Conservation (phyloP, 169 alveolate species). For the Pseudocohnilembus persalinus region DNA sequence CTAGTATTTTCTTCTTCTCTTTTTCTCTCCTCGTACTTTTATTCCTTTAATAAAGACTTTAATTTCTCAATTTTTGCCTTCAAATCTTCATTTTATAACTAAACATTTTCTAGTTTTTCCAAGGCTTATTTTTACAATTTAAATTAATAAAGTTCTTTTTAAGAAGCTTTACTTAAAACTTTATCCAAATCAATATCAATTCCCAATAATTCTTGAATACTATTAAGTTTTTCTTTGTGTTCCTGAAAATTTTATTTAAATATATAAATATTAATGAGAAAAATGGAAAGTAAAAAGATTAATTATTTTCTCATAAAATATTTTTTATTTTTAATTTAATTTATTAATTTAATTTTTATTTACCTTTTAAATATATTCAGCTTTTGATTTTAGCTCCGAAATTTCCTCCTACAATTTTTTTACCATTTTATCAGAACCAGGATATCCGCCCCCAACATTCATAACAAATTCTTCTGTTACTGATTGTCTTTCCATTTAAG, state of each 20-base stretch:
- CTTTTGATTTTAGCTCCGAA: constrained; percentile 20
- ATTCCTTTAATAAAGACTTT: not conserved
- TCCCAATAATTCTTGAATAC: constrained; percentile 32
- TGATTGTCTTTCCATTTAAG: not conserved
- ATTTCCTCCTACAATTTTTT: constrained; percentile 24
- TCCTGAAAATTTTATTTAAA: not conserved
- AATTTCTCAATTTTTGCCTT: constrained; percentile 30
- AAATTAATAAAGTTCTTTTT: constrained; percentile 35
- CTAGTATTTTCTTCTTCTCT: constrained; percentile 6
- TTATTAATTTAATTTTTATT: not conserved
- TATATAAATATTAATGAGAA: not conserved
- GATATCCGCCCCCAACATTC: not conserved
- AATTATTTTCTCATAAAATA: not conserved
- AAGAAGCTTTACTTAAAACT: constrained; percentile 26
- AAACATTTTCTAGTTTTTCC: constrained; percentile 26
- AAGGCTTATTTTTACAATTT: constrained; percentile 40
- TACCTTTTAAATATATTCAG: constrained; percentile 10
- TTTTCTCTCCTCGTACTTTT: constrained; percentile 5
- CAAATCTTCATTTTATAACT: constrained; percentile 12
- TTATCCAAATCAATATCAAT: constrained; percentile 42
- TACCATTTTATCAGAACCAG: constrained; percentile 8
- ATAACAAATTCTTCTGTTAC: not conserved
- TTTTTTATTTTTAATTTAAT: constrained; percentile 1
- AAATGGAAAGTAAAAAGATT: not conserved
- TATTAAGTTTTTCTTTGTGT: constrained; percentile 30